A percentile compares a stretch with the other conserved stretches of the same genome.
These are phyloP conservation scores for Cerioporus squamosus DNA, from an alignment of 1,284 basidiomycete species.

Conservation along the genomic window DNA sequence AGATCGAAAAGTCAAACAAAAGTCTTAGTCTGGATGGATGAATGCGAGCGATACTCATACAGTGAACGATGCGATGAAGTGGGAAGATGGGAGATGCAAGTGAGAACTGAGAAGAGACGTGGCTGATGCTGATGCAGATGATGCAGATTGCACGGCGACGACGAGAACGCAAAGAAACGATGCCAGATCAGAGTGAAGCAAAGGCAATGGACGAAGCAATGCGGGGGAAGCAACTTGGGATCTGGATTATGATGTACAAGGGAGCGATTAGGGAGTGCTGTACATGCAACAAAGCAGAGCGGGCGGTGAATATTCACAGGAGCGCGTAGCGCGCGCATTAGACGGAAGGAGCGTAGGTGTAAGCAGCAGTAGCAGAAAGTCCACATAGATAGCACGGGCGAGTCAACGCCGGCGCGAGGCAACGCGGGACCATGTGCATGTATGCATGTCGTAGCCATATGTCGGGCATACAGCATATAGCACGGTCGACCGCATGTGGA, in stretches of 20 bases:
- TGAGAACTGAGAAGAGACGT: neutral
- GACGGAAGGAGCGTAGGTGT: no score
- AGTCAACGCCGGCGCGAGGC: neutral
- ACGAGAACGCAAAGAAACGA: neutral
- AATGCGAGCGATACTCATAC: no score
- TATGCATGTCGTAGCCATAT: conserved; percentile 3
- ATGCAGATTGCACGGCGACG: conserved; percentile 3
- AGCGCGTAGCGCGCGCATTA: no score
- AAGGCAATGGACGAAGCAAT: neutral
- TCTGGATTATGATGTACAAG: conserved; percentile 6
- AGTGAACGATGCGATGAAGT: neutral
- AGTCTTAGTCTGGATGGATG: no score
- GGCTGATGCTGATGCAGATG: neutral
- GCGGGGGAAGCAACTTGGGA: neutral
- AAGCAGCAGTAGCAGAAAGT: conserved; percentile 10
- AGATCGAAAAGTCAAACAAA: no score
- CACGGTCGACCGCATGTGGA: neutral
- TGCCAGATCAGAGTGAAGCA: neutral
- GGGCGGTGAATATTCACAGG: neutral
- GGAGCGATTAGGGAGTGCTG: neutral
- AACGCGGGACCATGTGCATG: neutral
- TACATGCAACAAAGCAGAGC: neutral
- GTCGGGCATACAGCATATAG: conserved; percentile 4
- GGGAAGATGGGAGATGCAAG: neutral
- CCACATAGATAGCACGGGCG: conserved; percentile 11